Base-by-base conservation (phyloP, 2,329 filamentous ascomycete genomes). In the Penicillium sp. region DNA sequence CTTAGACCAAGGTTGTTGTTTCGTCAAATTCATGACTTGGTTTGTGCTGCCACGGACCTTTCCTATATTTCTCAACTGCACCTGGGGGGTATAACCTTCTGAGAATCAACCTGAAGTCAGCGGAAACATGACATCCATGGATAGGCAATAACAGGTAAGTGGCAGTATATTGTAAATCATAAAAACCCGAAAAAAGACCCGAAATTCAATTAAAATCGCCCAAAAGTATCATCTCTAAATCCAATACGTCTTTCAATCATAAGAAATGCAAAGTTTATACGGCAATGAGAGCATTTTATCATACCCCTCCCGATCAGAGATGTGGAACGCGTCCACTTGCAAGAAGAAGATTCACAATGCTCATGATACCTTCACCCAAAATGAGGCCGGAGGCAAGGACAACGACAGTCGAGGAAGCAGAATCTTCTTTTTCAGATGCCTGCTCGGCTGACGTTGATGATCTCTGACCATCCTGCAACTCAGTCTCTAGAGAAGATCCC, bases 351-450 rank as follows among this genome's bases (percentile, higher is more conserved):
- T 96, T 97, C 24, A 93, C 78, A 61, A 98, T 95, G 64, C 90
- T 96, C 56, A 95, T 74, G 56, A 97, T 81, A 0, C 91, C 91
- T 67, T 97, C 91, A 1, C 91, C 89, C 7, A 98, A 75, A 56
- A 98, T 96, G 53, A 97, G 81, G 0, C 93, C 93, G 51, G 80
- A 84, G 1, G 93, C 91, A 34, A 97, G 72, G n/a, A 97, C 84
- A 57, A 97, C 89, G 46, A 97, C 79, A 0, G 83, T 84, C 4
- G 90, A 71, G 7, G 68, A 68, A 7, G 68, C 62, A 6, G 60
- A 59, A 43, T 71, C 68, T 12, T 61, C 62, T n/a, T 62, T 63
- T n/a, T 59, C 57, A 7, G 54, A 45, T 12, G 52, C 49, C 12
- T 58, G 57, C 17, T 90, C 61, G 84, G 59, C 28, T 2, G 55